Conservation (phyloP, 169 alveolate species). For the Eimeria praecox region DNA sequence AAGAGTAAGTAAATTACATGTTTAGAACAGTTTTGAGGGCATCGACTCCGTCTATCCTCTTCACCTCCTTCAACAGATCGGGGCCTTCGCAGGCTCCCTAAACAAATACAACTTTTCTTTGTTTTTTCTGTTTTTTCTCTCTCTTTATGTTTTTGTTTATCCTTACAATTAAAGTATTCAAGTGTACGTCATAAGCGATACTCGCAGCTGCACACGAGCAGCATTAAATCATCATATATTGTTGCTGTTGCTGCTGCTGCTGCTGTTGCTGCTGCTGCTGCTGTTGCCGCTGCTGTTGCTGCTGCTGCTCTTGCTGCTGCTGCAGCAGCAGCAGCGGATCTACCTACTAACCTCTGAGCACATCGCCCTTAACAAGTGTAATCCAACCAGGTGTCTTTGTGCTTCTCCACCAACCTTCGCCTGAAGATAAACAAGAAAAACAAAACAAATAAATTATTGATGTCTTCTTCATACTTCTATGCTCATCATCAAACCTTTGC, state of each 20-base stretch:
- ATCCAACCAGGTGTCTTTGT: neutral
- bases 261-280: too few species aligned
- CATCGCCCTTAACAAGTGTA: neutral
- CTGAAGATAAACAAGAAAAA: too few species aligned
- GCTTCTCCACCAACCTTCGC: neutral
- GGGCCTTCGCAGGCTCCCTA: constrained; percentile 15
- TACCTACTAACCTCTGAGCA: neutral
- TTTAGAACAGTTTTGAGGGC: too few species aligned
- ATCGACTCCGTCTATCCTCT: neutral
- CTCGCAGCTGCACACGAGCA: neutral
- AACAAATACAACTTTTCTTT: neutral
- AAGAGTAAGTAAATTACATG: neutral
- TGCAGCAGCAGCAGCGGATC: neutral
- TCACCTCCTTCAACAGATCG: neutral
- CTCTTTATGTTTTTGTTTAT: neutral
- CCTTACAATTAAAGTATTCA: neutral
- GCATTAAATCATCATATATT: neutral
- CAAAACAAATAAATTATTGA: too few species aligned
- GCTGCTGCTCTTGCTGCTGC: too few species aligned
- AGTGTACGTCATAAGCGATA: neutral
- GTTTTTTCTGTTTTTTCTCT: too few species aligned
- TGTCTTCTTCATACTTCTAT: too few species aligned
- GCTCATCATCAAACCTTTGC: too few species aligned
- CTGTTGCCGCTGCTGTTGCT: too few species aligned
- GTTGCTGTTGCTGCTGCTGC: too few species aligned